These are phyloP conservation scores for Saccharomyces hybrid DNA, from an alignment of 1,139 yeast species.

Conservation along the genomic window DNA sequence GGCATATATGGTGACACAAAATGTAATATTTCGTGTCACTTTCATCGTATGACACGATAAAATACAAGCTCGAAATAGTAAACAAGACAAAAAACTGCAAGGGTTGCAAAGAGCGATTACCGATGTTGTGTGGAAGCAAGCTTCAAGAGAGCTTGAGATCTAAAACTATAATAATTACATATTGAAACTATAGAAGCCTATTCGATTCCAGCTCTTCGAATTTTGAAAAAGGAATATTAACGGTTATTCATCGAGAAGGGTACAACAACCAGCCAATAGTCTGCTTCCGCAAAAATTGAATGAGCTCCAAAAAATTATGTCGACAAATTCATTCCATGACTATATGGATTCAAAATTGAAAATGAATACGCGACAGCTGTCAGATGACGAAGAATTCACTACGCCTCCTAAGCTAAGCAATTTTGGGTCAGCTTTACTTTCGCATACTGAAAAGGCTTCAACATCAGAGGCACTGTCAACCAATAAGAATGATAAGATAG, in stretches of 20 bases:
- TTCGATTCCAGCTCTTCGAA: background rate
- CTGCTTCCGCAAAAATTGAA: background rate
- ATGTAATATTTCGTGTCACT: background rate
- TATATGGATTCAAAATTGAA: background rate
- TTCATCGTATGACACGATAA: background rate
- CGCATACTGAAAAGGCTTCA: slow-evolving; percentile 7
- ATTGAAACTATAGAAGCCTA: background rate
- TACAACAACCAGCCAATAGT: background rate
- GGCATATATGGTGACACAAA: background rate
- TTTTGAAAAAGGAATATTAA: background rate
- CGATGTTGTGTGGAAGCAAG: background rate
- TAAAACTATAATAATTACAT: background rate
- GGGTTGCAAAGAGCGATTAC: background rate
- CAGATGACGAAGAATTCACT: slow-evolving; percentile 25
- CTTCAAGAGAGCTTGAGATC: background rate
- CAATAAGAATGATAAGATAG: background rate
- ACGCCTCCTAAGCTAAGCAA: slow-evolving; percentile 29
- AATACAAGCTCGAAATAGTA: background rate
- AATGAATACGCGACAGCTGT: slow-evolving; percentile 11
- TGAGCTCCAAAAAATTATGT: background rate
- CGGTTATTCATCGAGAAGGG: background rate
- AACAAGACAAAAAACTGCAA: background rate
- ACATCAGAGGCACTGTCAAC: background rate
- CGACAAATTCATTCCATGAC: background rate
- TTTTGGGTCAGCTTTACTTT: slow-evolving; percentile 28